Percentiles rank a stretch among this genome's conserved stretches.
phyloP scores from a whole-genome alignment of 2,329 filamentous ascomycete species.

The Cryoendolithus antarcticus region DNA sequence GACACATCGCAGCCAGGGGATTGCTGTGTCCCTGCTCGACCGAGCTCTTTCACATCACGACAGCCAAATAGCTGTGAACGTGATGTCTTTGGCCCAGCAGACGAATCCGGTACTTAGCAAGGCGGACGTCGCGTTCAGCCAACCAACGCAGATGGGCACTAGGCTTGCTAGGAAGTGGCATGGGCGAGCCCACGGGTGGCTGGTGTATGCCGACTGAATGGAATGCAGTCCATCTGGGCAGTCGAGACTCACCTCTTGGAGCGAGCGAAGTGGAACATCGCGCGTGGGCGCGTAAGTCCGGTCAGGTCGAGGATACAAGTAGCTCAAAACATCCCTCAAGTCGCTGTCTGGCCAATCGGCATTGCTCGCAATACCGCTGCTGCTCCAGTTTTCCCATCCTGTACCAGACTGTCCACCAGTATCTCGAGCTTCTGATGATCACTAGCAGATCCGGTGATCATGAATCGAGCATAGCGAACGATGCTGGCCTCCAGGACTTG shows the following conservation, averaged over 20 bases:
- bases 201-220: conserved; percentile 35
- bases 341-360: too few relatives aligned
- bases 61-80: not conserved
- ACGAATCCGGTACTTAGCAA: conserved; percentile 44
- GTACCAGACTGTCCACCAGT: too few relatives aligned
- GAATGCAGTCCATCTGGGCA: not conserved
- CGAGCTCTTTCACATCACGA: conserved; percentile 13
- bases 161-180: conserved; percentile 47
- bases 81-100: conserved; percentile 15
- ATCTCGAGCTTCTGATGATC: too few relatives aligned
- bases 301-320: too few relatives aligned
- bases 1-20: conserved; percentile 42
- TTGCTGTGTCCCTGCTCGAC: conserved; percentile 46
- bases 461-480: not conserved
- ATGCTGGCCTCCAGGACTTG: conserved; percentile 35
- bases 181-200: conserved; percentile 43
- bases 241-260: too few relatives aligned
- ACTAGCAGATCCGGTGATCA: too few relatives aligned
- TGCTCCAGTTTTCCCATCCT: too few relatives aligned
- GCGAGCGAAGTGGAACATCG: too few relatives aligned
- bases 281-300: too few relatives aligned
- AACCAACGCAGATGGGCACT: conserved; percentile 51
- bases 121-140: conserved; percentile 48
- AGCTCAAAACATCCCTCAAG: too few relatives aligned
- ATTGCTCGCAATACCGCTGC: too few relatives aligned